phyloP scores from a whole-genome alignment of 2,329 filamentous ascomycete species.

The Cladosporium sp. region DNA sequence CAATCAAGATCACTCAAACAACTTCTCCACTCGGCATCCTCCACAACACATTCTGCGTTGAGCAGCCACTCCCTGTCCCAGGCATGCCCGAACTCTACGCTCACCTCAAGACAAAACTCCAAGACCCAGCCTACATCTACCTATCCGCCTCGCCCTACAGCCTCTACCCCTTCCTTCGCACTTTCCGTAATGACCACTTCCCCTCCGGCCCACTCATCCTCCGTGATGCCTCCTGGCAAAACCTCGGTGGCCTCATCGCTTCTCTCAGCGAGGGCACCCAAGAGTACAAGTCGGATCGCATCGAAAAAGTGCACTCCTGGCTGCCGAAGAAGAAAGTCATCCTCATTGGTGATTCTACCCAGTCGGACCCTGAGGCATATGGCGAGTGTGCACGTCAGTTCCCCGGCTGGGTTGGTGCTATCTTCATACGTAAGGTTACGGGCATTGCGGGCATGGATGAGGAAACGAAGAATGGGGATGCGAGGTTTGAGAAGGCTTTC shows the following conservation, averaged over 20 bases:
- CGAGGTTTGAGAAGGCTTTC: conserved; percentile 81
- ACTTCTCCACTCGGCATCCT: conserved; percentile 76
- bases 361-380: conserved; percentile 87
- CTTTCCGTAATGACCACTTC: conserved; percentile 68
- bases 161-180: conserved; percentile 78
- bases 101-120: conserved; percentile 53
- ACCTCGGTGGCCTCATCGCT: conserved; percentile 71
- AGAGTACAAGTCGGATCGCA: conserved; percentile 78
- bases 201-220: conserved; percentile 77
- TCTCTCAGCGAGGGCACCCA: conserved; percentile 77
- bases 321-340: conserved; percentile 76
- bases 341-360: conserved; percentile 84
- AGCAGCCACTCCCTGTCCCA: conserved; percentile 59
- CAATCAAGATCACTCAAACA: conserved; percentile 87
- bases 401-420: conserved; percentile 73
- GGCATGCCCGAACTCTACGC: conserved; percentile 85
- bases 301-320: conserved; percentile 73
- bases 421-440: conserved; percentile 79
- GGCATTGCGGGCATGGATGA: conserved; percentile 69
- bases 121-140: conserved; percentile 79
- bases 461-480: conserved; percentile 62
- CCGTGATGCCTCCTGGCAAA: conserved; percentile 82
- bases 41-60: conserved; percentile 75
- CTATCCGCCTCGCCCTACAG: conserved; percentile 92
- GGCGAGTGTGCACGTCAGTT: conserved; percentile 68